These are phyloP conservation scores for Rhizoclosmatium globosum DNA, from an alignment of 192 early-diverging fungal species.

Conservation along the genomic window DNA sequence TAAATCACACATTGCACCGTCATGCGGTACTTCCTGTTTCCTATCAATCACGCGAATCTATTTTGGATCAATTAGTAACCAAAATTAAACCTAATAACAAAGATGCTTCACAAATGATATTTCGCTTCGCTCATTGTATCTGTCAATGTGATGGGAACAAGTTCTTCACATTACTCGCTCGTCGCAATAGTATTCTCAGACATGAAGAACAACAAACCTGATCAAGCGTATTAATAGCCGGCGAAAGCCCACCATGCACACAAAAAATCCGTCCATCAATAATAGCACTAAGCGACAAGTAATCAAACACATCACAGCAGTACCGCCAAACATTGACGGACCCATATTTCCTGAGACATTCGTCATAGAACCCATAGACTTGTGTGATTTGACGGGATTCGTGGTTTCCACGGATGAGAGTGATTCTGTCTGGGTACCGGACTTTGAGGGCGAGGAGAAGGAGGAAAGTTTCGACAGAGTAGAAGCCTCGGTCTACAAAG, in stretches of 20 bases:
- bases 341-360: conserved; percentile 98
- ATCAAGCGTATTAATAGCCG: conserved; percentile 94
- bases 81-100: too few relatives aligned
- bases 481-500: conserved; percentile 99
- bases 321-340: conserved; percentile 98
- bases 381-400: conserved; percentile 99
- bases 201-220: conserved; percentile 57
- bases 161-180: background rate
- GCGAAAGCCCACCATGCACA: conserved; percentile 97
- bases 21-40: conserved; percentile 94
- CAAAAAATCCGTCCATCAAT: conserved; percentile 98
- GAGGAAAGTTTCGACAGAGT: conserved; percentile 97
- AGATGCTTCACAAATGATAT: too few relatives aligned
- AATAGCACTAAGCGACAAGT: conserved; percentile 92
- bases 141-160: too few relatives aligned
- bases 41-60: conserved; percentile 63
- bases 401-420: conserved; percentile 98
- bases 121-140: too few relatives aligned
- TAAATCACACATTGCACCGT: conserved; percentile 97
- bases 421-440: conserved; percentile 72
- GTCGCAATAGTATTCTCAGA: background rate
- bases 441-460: conserved; percentile 93
- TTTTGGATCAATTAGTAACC: too few relatives aligned
- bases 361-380: conserved; percentile 99
- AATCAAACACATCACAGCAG: conserved; percentile 98